Evolutionary conservation across 2,329 filamentous ascomycete species (phyloP).

Genomic region (Zelopaecilomyces penicillatus): DNA sequence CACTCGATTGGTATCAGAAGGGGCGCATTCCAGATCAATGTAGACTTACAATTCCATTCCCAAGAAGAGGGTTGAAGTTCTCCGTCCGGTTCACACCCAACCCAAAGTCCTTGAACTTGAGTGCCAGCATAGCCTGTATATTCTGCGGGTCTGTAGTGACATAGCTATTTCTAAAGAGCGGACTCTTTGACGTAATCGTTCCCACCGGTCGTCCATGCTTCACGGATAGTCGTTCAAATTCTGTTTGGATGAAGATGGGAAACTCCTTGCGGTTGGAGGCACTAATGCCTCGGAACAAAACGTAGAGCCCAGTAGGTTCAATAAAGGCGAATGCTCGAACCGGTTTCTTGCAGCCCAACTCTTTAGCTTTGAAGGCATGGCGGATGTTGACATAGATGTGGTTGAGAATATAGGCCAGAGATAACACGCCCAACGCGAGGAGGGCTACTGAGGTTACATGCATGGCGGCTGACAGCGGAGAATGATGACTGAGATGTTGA

Average conservation of each 20-base stretch:
- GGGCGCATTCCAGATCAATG: neutral
- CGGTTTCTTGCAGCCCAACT: slow-evolving; percentile 13
- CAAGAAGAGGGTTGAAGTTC: slow-evolving; percentile 31
- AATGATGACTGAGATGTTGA: no score
- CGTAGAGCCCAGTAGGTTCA: slow-evolving; percentile 13
- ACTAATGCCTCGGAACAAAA: slow-evolving; percentile 4
- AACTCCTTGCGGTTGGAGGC: slow-evolving; percentile 12
- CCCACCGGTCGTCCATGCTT: slow-evolving; percentile 11
- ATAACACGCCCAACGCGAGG: slow-evolving; percentile 4
- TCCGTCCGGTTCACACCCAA: slow-evolving; percentile 17
- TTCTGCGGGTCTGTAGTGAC: slow-evolving; percentile 18
- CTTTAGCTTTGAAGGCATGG: slow-evolving; percentile 7
- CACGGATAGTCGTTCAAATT: slow-evolving; percentile 1
- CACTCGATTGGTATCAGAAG: neutral
- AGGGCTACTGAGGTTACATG: neutral
- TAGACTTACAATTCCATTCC: slow-evolving; percentile 28
- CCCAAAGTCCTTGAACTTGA: slow-evolving; percentile 19
- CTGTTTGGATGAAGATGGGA: slow-evolving; percentile 8
- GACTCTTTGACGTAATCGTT: slow-evolving; percentile 10
- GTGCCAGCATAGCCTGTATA: slow-evolving; percentile 20
- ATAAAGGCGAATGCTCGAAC: slow-evolving; percentile 1
- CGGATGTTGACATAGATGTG: slow-evolving; percentile 3
- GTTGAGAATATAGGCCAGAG: slow-evolving; percentile 8
- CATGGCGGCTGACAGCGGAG: neutral
- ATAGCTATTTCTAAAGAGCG: slow-evolving; percentile 13